phyloP scores from a whole-genome alignment of 805 yeast species.

The Barnettozyma populi region DNA sequence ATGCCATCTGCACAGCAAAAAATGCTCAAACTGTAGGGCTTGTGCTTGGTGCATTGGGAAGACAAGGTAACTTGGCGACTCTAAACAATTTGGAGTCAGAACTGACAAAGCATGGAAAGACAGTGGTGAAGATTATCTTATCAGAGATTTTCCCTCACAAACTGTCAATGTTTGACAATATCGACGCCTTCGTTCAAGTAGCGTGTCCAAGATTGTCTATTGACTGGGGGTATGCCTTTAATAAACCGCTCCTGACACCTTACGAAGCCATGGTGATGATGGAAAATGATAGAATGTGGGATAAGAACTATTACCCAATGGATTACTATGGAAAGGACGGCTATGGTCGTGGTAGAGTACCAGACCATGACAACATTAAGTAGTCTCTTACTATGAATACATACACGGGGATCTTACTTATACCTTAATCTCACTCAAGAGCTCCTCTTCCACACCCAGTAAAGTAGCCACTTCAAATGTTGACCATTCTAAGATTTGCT shows the following conservation, averaged over 20 bases:
- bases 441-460: slow-evolving; percentile 57
- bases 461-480: slow-evolving; percentile 59
- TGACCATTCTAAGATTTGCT: slow-evolving; percentile 43
- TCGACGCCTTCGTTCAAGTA: slow-evolving; percentile 94
- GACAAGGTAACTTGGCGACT: slow-evolving; percentile 88
- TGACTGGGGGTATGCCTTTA: slow-evolving; percentile 98
- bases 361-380: slow-evolving; percentile 34
- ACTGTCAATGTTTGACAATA: slow-evolving; percentile 83
- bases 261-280: slow-evolving; percentile 93
- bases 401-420: neutral
- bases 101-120: slow-evolving; percentile 50
- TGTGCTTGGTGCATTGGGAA: slow-evolving; percentile 87
- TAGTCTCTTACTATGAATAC: neutral
- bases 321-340: slow-evolving; percentile 90
- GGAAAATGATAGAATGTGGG: slow-evolving; percentile 64
- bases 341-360: slow-evolving; percentile 81
- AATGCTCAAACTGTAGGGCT: slow-evolving; percentile 68
- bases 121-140: slow-evolving; percentile 73
- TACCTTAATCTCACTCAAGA: slow-evolving; percentile 7
- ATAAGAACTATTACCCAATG: slow-evolving; percentile 78
- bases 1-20: slow-evolving; percentile 63
- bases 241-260: slow-evolving; percentile 87
- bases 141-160: slow-evolving; percentile 94
- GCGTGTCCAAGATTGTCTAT: slow-evolving; percentile 96
- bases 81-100: slow-evolving; percentile 57